Evolutionary conservation across 805 yeast species (phyloP).

Genomic region (Diddensiella santjacobensis): DNA sequence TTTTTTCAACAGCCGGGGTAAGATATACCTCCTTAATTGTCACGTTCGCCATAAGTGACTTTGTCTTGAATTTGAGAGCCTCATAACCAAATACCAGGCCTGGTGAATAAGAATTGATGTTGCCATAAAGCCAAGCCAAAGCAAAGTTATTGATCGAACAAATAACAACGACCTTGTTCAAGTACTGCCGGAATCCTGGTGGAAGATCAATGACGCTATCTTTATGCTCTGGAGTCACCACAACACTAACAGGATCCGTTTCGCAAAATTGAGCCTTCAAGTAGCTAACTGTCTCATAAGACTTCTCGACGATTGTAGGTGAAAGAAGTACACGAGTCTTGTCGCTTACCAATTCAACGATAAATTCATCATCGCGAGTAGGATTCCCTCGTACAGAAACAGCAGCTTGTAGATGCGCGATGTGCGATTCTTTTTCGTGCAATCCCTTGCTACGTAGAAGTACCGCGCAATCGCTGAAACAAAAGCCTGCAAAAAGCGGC

Average conservation of each 20-base stretch:
- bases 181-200: background rate
- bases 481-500: background rate
- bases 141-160: slow-evolving; percentile 11
- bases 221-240: background rate
- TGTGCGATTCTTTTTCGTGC: background rate
- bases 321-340: slow-evolving; percentile 19
- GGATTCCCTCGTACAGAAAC: background rate
- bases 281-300: slow-evolving; percentile 12
- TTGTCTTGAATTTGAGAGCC: slow-evolving; percentile 61
- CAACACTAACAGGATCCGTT: background rate
- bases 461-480: background rate
- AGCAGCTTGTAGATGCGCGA: background rate
- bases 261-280: background rate
- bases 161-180: background rate
- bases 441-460: background rate
- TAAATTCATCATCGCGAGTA: slow-evolving; percentile 1
- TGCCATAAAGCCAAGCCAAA: slow-evolving; percentile 73
- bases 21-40: slow-evolving; percentile 65
- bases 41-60: slow-evolving; percentile 59
- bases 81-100: slow-evolving; percentile 82
- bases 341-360: slow-evolving; percentile 18
- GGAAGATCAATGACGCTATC: background rate
- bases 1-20: slow-evolving; percentile 64
- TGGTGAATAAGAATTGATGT: slow-evolving; percentile 40
- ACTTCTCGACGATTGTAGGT: slow-evolving; percentile 19